These are phyloP conservation scores for Aphanomyces euteiches DNA, from an alignment of 352 stramenopile species.

Conservation along the genomic window DNA sequence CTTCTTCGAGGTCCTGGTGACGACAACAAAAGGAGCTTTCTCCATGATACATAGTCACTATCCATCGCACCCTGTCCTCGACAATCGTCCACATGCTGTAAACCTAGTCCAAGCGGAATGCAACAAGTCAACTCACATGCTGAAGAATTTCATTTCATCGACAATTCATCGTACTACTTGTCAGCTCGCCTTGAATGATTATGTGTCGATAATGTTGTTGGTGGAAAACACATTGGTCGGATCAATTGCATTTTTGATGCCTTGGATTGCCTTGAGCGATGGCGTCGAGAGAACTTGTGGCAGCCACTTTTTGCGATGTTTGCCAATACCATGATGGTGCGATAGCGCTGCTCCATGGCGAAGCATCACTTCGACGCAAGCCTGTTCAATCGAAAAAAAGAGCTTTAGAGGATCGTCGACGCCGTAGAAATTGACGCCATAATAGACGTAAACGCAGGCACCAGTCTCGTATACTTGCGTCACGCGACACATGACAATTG, in stretches of 20 bases:
- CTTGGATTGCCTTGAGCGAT: conserved; percentile 59
- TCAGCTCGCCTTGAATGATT: not conserved
- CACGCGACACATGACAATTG: conserved; percentile 89
- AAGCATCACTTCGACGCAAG: conserved; percentile 83
- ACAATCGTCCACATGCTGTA: too few species aligned
- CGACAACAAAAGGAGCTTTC: too few species aligned
- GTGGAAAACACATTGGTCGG: conserved; percentile 89
- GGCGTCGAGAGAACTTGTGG: conserved; percentile 72
- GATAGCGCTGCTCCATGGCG: conserved; percentile 88
- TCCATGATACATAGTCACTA: too few species aligned
- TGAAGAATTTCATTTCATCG: too few species aligned
- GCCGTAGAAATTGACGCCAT: conserved; percentile 90
- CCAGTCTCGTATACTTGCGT: conserved; percentile 95
- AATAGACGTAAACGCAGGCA: conserved; percentile 95
- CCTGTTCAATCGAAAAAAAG: conserved; percentile 76
- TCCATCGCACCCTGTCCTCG: too few species aligned
- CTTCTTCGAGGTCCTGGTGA: too few species aligned
- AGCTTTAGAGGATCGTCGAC: conserved; percentile 72
- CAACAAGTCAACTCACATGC: too few species aligned
- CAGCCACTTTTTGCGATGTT: conserved; percentile 87
- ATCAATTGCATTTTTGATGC: conserved; percentile 88
- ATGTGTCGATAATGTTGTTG: conserved; percentile 56
- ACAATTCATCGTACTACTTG: too few species aligned
- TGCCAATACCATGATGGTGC: conserved; percentile 95
- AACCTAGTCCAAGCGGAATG: too few species aligned